These are phyloP conservation scores for Geranium rotundifolium DNA, from an alignment of 345 rosid species.

Conservation along the genomic window DNA sequence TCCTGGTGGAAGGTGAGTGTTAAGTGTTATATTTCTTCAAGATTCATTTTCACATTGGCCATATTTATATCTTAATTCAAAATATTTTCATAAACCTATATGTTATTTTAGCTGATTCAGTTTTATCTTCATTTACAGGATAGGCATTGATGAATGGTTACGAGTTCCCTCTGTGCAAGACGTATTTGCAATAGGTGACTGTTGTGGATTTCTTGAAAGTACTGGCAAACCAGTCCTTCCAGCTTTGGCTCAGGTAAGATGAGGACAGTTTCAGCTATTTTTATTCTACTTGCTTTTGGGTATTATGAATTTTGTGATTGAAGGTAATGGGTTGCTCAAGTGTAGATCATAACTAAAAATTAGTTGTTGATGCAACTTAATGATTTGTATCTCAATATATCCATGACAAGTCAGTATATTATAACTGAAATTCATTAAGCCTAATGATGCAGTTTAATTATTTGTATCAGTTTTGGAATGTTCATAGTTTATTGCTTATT, in stretches of 20 bases:
- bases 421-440: too few species aligned
- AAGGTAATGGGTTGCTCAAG: background rate
- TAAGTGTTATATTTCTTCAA: background rate
- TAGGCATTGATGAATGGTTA: slow-evolving; percentile 83
- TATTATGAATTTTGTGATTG: too few species aligned
- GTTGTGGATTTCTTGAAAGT: slow-evolving; percentile 82
- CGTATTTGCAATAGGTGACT: slow-evolving; percentile 86
- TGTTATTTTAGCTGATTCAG: background rate
- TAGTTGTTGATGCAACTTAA: background rate
- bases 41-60: background rate
- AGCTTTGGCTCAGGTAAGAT: slow-evolving; percentile 76
- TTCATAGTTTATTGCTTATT: too few species aligned
- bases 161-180: slow-evolving; percentile 71
- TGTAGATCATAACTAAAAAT: background rate
- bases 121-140: slow-evolving; percentile 29
- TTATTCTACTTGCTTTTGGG: background rate
- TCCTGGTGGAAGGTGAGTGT: slow-evolving; percentile 74
- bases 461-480: too few species aligned
- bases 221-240: slow-evolving; percentile 85
- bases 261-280: background rate
- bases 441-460: too few species aligned
- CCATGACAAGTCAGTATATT: background rate
- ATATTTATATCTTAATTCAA: background rate
- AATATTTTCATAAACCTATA: too few species aligned
- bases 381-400: background rate